These are phyloP conservation scores for Mucor irregularis DNA, from an alignment of 371 early-diverging fungal species.

Conservation along the genomic window DNA sequence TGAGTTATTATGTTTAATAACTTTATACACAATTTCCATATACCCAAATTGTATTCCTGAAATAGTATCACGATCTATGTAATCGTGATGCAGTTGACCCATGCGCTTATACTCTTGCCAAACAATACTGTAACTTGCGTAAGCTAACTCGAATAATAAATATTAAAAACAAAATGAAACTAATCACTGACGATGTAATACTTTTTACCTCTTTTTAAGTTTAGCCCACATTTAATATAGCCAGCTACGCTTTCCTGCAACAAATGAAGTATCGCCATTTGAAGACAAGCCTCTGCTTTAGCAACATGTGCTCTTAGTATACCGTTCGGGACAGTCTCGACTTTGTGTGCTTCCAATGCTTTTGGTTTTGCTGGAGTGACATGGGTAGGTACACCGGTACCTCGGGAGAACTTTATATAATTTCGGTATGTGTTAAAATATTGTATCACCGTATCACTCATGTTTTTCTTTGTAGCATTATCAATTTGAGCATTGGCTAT, in stretches of 20 bases:
- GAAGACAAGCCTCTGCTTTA: slow-evolving; percentile 57
- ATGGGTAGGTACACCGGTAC: slow-evolving; percentile 18
- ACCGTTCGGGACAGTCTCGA: slow-evolving; percentile 46
- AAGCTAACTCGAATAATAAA: slow-evolving; percentile 32
- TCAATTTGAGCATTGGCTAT: slow-evolving; percentile 50
- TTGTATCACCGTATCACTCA: slow-evolving; percentile 17
- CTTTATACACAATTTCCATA: too few species aligned
- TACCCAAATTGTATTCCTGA: slow-evolving; percentile 55
- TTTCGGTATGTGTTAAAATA: slow-evolving; percentile 24
- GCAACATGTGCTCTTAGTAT: slow-evolving; percentile 58
- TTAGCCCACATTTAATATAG: slow-evolving; percentile 60
- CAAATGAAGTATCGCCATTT: slow-evolving; percentile 56
- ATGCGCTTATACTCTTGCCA: slow-evolving; percentile 52
- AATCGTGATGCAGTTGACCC: slow-evolving; percentile 34
- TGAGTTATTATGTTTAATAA: too few species aligned
- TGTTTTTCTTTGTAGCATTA: slow-evolving; percentile 35
- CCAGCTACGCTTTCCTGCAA: slow-evolving; percentile 55
- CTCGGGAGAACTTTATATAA: slow-evolving; percentile 17
- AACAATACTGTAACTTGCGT: slow-evolving; percentile 43
- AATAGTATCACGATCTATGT: slow-evolving; percentile 48
- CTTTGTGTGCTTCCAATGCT: slow-evolving; percentile 20
- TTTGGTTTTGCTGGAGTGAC: slow-evolving; percentile 12
- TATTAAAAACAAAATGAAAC: background rate
- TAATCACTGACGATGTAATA: slow-evolving; percentile 20
- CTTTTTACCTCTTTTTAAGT: slow-evolving; percentile 58